Evolutionary conservation across 257 asterid genomes (phyloP), one percentile per base, ranked within the genome.

Genomic region (Schizonepeta tenuifolia): DNA sequence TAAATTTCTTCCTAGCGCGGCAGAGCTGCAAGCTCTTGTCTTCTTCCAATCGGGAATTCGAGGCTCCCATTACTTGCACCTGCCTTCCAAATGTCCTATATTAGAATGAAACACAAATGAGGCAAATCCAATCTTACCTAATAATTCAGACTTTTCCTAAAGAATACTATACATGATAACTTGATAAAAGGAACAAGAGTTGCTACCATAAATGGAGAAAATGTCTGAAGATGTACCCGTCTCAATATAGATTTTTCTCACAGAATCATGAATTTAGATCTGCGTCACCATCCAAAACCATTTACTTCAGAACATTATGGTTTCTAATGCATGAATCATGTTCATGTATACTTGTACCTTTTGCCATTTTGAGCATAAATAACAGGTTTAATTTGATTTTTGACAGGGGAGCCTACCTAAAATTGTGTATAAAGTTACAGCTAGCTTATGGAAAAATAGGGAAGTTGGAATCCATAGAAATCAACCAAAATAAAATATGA

Each of bases 21-120:
- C 99, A 91, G 46, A 91, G 98, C 82, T 86, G 90, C 78, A 94
- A 80, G 66, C 97, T 89, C 70, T 90, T 91, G 85, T 90, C 99
- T 83, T 94, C 99, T 71, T 90, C 98, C 47, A 81, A 40, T 78
- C 83, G 86, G 22, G 99, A 94, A 79, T 84, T 88, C 28, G 97
- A 76, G 22, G 89, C 95, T 74, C 99, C 99, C 99, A 94, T 94
- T 69, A 74, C 44, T 66, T 78, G 57, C n/a, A n/a, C n/a, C n/a
- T n/a, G n/a, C n/a, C 36, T 31, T 31, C 57, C 43, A 61, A 60
- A 65, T 65, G 56, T 64, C 79, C 78, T 50, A 17, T 61, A 71
- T 17, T 24, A 51, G 55, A 69, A 69, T 17, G 15, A 44, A 43
- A 47, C 28, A 24, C 26, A 18, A 9, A 35, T 70, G 40, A 50